Evolutionary conservation across 1,284 basidiomycete genomes (phyloP).

Genomic region (Austroboletus novae-zelandiae): DNA sequence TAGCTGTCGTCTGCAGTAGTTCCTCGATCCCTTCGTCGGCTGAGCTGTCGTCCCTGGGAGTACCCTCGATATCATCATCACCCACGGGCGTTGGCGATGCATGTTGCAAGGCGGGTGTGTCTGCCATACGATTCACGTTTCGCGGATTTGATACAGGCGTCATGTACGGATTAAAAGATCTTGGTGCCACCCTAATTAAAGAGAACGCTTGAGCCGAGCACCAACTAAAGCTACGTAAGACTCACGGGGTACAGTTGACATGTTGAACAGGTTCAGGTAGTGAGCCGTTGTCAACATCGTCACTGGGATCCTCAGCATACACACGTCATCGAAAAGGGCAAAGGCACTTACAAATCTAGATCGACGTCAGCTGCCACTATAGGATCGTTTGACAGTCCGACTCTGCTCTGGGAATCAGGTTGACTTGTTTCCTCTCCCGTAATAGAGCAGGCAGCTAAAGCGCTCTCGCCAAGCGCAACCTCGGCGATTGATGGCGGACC

Average conservation of each 20-base stretch:
- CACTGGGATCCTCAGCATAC: slow-evolving; percentile 4
- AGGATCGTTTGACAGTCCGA: background rate
- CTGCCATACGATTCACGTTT: background rate
- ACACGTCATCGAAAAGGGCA: background rate
- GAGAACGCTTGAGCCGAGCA: background rate
- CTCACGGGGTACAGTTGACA: slow-evolving; percentile 19
- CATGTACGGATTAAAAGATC: slow-evolving; percentile 25
- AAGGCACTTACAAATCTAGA: slow-evolving; percentile 9
- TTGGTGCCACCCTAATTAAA: slow-evolving; percentile 11
- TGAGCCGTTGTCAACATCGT: background rate
- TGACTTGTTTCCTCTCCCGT: background rate
- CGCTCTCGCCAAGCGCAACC: background rate
- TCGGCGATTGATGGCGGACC: background rate
- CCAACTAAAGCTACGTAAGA: background rate
- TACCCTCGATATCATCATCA: background rate
- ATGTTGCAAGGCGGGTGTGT: background rate
- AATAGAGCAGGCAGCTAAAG: background rate
- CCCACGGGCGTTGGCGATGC: slow-evolving; percentile 10
- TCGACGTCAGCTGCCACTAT: background rate
- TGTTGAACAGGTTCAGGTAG: background rate
- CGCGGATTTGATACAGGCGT: slow-evolving; percentile 26
- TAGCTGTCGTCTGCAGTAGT: slow-evolving; percentile 19
- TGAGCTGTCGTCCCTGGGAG: background rate
- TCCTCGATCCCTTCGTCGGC: slow-evolving; percentile 5
- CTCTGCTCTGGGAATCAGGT: background rate